Percentiles rank a stretch among this genome's conserved stretches.
Conservation (phyloP, 2,329 filamentous ascomycete species). For the Elsinoe australis region DNA sequence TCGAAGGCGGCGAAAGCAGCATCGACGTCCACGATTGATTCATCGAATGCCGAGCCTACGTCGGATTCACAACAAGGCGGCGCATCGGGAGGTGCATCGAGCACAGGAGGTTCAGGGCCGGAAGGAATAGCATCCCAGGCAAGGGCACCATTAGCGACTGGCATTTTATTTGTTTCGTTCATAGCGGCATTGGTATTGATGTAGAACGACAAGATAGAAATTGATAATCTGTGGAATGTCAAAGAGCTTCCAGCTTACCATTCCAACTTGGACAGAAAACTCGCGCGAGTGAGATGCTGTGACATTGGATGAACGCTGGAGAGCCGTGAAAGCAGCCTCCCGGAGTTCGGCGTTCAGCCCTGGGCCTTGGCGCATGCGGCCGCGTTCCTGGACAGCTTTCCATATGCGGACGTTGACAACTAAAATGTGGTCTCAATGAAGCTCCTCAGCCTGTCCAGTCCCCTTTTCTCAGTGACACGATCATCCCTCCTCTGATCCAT, state of each 20-base stretch:
- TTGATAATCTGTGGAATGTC: not conserved
- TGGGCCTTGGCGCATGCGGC: slow-evolving; percentile 3
- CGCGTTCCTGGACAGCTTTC: slow-evolving; percentile 16
- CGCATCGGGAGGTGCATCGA: not conserved
- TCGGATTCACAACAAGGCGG: not conserved
- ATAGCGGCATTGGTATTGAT: not conserved
- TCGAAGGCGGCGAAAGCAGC: not conserved
- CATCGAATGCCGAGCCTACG: not conserved
- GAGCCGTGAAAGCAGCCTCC: not conserved
- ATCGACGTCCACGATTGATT: not conserved
- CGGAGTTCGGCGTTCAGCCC: slow-evolving; percentile 10
- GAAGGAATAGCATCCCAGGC: slow-evolving; percentile 2
- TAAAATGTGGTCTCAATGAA: slow-evolving; percentile 9
- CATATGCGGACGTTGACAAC: not conserved
- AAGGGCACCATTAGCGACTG: slow-evolving; percentile 12
- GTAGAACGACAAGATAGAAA: not conserved
- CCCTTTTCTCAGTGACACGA: not conserved
- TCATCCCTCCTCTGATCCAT: not conserved
- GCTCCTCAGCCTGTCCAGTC: slow-evolving; percentile 3
- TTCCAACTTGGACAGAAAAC: no score
- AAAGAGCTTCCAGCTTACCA: no score
- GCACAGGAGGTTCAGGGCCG: not conserved
- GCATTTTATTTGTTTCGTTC: not conserved
- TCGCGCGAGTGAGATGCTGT: no score
- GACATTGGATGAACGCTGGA: no score